Evolutionary conservation across 495 filamentous ascomycete genomes (phyloP), one percentile per base, ranked within the genome.

Genomic region (Podospora sp.): DNA sequence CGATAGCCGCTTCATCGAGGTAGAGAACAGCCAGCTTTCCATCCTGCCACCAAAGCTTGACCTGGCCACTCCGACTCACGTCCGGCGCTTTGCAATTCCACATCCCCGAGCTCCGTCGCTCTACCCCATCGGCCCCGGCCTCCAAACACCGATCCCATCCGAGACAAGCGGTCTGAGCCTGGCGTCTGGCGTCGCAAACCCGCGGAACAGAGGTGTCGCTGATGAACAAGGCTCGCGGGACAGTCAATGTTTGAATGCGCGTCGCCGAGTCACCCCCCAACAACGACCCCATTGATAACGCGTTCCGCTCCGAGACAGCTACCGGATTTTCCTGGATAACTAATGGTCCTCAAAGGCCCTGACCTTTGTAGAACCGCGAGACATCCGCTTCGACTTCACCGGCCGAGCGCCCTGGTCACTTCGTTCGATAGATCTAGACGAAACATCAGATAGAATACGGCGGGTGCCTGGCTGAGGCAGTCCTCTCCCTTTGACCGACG

Each of bases 261-360:
- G 22, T 22, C 29, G 26, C 18, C 51, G 65, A 66, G 60, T 57
- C 52, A 21, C 25, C 16, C n/a, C 6, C 27, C 52, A 40, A 59
- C 33, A 51, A 59, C 29, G 35, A 6, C 12, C 33, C 60, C 66
- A 68, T 68, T 68, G 66, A 63, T 9, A 11, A 33, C 52, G 20
- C 51, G 26, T 49, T 27, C 65, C 5, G 20, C 49, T 6, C 59
- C 58, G 51, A 63, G 65, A 62, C 65, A 67, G 27, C 49, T 57
- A 26, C 58, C 52, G 20, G 56, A 59, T 33, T 55, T 12, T 8
- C 51, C 26, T 21, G 29, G 26, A 60, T 22, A 60, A 8, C 14
- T 35, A 14, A 40, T 60, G 57, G 29, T 29, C n/a, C 4, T 29
- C 20, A 57, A 57, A 6, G 21, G 22, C 7, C 12, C 53, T 27